Percentiles rank a stretch among this genome's conserved stretches.
Conservation (phyloP, 176 grass and related monocot species). For the Oryza meyeriana region DNA sequence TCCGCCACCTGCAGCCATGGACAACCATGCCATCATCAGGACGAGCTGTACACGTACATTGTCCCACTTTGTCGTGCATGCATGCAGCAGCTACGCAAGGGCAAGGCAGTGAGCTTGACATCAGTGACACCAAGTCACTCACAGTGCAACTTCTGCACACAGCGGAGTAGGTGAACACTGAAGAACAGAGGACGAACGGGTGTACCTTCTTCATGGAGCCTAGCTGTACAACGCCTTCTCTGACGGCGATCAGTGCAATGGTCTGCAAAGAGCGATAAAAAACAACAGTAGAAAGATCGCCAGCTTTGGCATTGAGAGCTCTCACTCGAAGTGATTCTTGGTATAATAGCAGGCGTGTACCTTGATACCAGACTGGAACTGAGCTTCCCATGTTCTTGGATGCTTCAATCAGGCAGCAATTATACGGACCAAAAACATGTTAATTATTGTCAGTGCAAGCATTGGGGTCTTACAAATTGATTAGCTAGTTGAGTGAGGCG, state of each 20-base stretch:
- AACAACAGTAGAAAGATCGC: neutral
- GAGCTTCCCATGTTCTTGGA: slow-evolving; percentile 88
- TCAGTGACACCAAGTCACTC: neutral
- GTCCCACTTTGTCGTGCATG: neutral
- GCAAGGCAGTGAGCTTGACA: neutral
- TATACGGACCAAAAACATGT: neutral
- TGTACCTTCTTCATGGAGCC: slow-evolving; percentile 74
- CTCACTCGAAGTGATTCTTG: neutral
- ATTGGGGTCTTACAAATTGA: neutral
- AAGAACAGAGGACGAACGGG: slow-evolving; percentile 3
- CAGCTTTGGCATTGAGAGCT: neutral
- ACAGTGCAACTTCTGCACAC: neutral
- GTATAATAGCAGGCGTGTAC: slow-evolving; percentile 26
- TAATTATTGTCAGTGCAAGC: neutral
- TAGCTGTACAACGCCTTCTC: slow-evolving; percentile 90
- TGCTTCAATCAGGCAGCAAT: slow-evolving; percentile 34
- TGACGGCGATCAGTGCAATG: slow-evolving; percentile 81
- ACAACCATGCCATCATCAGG: neutral
- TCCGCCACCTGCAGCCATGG: slow-evolving; percentile 55
- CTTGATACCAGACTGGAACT: slow-evolving; percentile 81
- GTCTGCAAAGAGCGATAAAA: slow-evolving; percentile 46
- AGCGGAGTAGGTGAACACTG: neutral
- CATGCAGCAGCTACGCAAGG: neutral
- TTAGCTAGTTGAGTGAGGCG: neutral
- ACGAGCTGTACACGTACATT: neutral